Evolutionary conservation across 2,329 filamentous ascomycete species (phyloP).

Genomic region (Oidium heveae): DNA sequence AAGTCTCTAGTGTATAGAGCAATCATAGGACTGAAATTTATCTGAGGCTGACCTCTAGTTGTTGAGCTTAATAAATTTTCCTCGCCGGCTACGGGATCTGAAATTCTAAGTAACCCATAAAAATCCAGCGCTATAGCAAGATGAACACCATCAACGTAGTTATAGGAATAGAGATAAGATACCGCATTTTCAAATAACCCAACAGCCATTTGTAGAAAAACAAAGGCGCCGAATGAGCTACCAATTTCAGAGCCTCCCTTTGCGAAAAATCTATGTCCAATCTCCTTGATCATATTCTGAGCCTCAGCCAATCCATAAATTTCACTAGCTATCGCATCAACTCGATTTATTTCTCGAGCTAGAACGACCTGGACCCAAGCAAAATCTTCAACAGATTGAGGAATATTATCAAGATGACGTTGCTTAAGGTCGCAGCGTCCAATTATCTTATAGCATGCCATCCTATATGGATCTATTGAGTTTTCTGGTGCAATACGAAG

Average conservation of each 20-base stretch:
- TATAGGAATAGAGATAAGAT: conserved; percentile 73
- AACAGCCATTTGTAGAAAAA: conserved; percentile 72
- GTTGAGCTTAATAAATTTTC: conserved; percentile 45
- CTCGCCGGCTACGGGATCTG: conserved; percentile 49
- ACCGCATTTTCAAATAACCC: conserved; percentile 90
- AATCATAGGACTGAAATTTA: conserved; percentile 84
- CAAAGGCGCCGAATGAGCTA: conserved; percentile 68
- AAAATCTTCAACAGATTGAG: conserved; percentile 39
- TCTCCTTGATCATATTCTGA: conserved; percentile 59
- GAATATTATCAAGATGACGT: conserved; percentile 33
- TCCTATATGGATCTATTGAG: conserved; percentile 77
- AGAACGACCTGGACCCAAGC: conserved; percentile 49
- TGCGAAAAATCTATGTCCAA: conserved; percentile 75
- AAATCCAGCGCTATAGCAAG: conserved; percentile 75
- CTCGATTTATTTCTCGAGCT: conserved; percentile 36
- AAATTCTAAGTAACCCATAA: conserved; percentile 71
- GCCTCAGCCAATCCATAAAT: conserved; percentile 41
- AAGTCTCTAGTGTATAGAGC: conserved; percentile 94
- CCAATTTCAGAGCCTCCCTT: conserved; percentile 46
- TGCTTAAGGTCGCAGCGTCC: conserved; percentile 48
- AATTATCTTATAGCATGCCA: conserved; percentile 95
- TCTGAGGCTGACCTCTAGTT: conserved; percentile 46
- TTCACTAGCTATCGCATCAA: conserved; percentile 38
- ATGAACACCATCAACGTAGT: conserved; percentile 82
- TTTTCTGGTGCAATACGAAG: conserved; percentile 64